Base-by-base conservation (phyloP, 2,329 filamentous ascomycete species). In the Coniochaeta sp. region DNA sequence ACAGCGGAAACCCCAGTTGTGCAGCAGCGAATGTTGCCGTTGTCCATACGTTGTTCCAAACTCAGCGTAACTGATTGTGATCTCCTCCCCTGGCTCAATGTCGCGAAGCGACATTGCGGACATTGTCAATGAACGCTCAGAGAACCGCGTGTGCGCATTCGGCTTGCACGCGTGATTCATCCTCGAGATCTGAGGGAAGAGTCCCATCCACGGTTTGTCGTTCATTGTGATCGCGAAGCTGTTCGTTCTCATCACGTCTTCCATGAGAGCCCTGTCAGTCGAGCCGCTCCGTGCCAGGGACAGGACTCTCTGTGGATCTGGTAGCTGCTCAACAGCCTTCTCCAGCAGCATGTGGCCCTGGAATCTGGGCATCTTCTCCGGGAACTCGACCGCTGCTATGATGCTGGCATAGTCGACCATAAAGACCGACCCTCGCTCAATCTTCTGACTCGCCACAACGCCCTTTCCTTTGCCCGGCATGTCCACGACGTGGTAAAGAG, bases 351-450 rank as follows among this genome's bases (percentile, higher is more conserved):
- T 40, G 9, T 66, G 30, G 3, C 66, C 61, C 44, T 67, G 62
- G 34, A 67, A 65, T n/a, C 63, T 60, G 19, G 64, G 64, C 1
- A 62, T 60, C 0, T 63, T 59, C 8, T 54, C 44, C 26, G 67
- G 32, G 17, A 68, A 67, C 1, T 50, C 36, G 14, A 63, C 60
- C 0, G 59, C 62, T 6, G 68, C 47, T 6, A 69, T 44, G 3
- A 75, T 16, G 1, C 67, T 65, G 3, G 72, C 72, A 59, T 69
- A 66, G 44, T 75, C 73, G 3, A 68, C 64, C 69, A 77, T 73
- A 60, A 76, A 64, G 54, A 68, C 66, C 58, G 76, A 72, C 3
- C 71, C 68, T 6, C 66, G 65, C 6, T 60, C 60, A 55, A 76
- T 75, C 10, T 7, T 61, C 1, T 71, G 68, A 10, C 63, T 71